Base-by-base conservation (phyloP, 768 basidiomycete species). In the Tylopilus vinaceipallidus region DNA sequence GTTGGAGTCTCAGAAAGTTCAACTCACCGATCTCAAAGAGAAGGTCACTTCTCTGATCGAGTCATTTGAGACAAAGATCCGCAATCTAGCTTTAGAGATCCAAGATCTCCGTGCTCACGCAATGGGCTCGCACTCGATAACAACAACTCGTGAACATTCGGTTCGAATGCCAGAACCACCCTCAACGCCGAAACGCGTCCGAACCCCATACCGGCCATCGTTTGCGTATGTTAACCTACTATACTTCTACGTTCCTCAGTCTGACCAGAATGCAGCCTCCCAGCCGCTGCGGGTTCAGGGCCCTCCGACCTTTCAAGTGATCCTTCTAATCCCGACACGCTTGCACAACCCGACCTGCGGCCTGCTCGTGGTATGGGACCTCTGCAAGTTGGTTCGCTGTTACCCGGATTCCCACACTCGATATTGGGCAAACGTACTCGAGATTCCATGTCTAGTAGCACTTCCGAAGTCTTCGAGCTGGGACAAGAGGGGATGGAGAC, bases 371-470 rank as follows among this genome's bases (percentile, higher is more conserved):
- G 23, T 29, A 59, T 55, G 20, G 54, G 53, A 23, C 50, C 51
- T 22, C 50, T 38, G 16, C 56, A 59, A 32, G 20, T 47, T 12
- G 48, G 60, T 30, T 52, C 42, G 35, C 56, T 68, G 37, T 50
- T 68, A 16, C 62, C 76, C 35, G 76, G 73, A 11, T 62, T 74
- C 50, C 66, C 77, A 4, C 71, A 74, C 36, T 75, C 69, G 19
- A 70, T 74, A 26, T 73, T 88, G 16, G 86, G 87, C n/a, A 89
- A 88, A 62, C 80, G 84, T 29, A 77, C 73, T 43, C 74, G 86
- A 52, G 80, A 81, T 54, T 71, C 79, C 2, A 66, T 72, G 9
- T 69, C 73, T 11, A 78, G 74, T 55, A 70, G 72, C 44, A 56
- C 73, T 19, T 66, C 72, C 2, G 75, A 67, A 44, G 63, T 72